Conservation (phyloP, 768 basidiomycete species). For the Clavulina sp. region DNA sequence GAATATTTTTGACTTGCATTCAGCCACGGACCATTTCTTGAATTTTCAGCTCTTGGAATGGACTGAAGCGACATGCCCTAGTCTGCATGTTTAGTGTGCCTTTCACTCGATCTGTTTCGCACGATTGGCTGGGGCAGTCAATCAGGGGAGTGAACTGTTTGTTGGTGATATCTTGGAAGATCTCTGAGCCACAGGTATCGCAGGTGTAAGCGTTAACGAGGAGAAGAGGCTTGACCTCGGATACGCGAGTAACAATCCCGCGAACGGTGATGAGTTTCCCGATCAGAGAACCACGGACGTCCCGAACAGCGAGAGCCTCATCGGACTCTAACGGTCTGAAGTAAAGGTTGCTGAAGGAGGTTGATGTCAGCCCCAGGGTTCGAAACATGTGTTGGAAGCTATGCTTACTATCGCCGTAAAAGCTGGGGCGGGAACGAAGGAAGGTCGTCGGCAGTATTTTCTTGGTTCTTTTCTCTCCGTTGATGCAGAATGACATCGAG, state of each 20-base stretch:
- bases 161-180: constrained; percentile 90
- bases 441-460: constrained; percentile 48
- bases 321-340: constrained; percentile 64
- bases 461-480: constrained; percentile 71
- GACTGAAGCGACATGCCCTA: constrained; percentile 87
- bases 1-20: no score
- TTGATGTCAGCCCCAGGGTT: constrained; percentile 11
- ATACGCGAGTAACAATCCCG: constrained; percentile 95
- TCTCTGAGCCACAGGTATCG: constrained; percentile 94
- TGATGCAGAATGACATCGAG: constrained; percentile 95
- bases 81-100: constrained; percentile 97
- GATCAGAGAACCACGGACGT: constrained; percentile 72
- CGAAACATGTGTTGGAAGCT: neutral
- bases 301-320: constrained; percentile 70
- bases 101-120: constrained; percentile 68
- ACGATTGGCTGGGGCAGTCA: constrained; percentile 79
- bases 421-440: constrained; percentile 81
- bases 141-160: constrained; percentile 80
- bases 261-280: constrained; percentile 90
- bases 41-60: constrained; percentile 97
- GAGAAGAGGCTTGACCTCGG: constrained; percentile 94
- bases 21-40: constrained; percentile 77
- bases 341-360: constrained; percentile 90
- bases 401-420: constrained; percentile 81
- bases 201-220: constrained; percentile 97